Base-by-base conservation (phyloP, 2,329 filamentous ascomycete species). In the Botrytis hyacinthi region DNA sequence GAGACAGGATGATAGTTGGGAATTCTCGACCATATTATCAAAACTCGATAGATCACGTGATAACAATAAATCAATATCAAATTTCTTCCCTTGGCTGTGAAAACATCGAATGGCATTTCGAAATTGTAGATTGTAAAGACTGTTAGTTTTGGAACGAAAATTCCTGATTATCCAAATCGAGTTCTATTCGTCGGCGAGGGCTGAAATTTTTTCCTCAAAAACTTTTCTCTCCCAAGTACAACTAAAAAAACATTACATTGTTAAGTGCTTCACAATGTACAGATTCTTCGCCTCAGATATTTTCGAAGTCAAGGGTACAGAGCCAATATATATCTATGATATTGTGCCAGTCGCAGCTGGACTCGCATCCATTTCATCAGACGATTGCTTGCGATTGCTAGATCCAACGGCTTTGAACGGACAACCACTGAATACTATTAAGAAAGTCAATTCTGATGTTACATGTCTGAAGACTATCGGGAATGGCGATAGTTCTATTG, bases 331-430 rank as follows among this genome's bases (percentile, higher is more conserved):
- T 76, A 82, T 86, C 71, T 86, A 85, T 77, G 80, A 83, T 37
- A 80, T 86, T 71, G 79, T 81, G 12, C 77, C 79, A 16, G 66
- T 79, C 20, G 73, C 77, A 16, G 76, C 68, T 42, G 78, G 79
- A 26, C 69, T 82, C 18, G 80, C 78, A 67, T 73, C 88, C 26
- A 91, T 92, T 73, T 88, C 90, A 4, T 93, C 92, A 0, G 91
- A 94, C 82, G 89, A 93, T 81, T 86, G 85, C n/a, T 84, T 95
- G 32, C 87, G 88, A 42, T 82, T 93, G 29, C 87, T 94, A 76
- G 87, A 92, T 80, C 87, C 90, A 0, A 76, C 83, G 1, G 86
- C 85, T 37, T 83, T 94, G 37, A 84, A 84, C 71, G 80, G 84
- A 4, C 85, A 87, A 0, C 86, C 87, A 4, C 77, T 86, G 40